Evolutionary conservation across 257 asterid genomes (phyloP), one percentile per base, ranked within the genome.

Genomic region (Linaria vulgaris): DNA sequence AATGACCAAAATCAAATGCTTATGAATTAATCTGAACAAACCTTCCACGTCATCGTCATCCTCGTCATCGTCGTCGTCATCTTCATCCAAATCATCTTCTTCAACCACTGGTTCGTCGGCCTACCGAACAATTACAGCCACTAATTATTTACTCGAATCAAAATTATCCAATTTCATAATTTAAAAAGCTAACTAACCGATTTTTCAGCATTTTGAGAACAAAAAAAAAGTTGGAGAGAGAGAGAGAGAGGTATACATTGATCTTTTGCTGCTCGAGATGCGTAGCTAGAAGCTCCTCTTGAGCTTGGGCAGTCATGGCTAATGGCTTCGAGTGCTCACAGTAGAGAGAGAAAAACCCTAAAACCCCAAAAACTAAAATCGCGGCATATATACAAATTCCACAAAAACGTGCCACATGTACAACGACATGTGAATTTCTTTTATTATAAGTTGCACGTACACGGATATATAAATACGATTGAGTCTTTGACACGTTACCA

Each of bases 291-390:
- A 74, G 76, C 17, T 74, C 76, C 43, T 74, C 79, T 59, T 74
- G 72, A 25, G 73, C 60, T 70, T 60, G 80, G 30, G 80, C 70
- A 65, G 80, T 75, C 80, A 75, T 75, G 56, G 70, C n/a, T n/a
- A n/a, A n/a, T 69, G 56, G 71, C 34, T 69, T 12, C 56, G 23
- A 30, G 34, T 27, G 6, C 6, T 27, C 34, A 27, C 61, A n/a
- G 43, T 56, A 56, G 56, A 37, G 55, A 71, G 67, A 10, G 47
- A 27, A 58, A 31, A 56, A 62, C 69, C 74, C 74, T 62, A 69
- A 71, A 71, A 21, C 66, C 71, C 51, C 45, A 11, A 19, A 49
- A 49, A 44, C 6, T 0, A 4, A 34, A 34, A 34, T 34, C 41
- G 41, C 41, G 41, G 1, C 6, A 34, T 34, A 4, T 34, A 34